phyloP scores from a whole-genome alignment of 371 early-diverging fungal genomes.

The Mucor ambiguus region DNA sequence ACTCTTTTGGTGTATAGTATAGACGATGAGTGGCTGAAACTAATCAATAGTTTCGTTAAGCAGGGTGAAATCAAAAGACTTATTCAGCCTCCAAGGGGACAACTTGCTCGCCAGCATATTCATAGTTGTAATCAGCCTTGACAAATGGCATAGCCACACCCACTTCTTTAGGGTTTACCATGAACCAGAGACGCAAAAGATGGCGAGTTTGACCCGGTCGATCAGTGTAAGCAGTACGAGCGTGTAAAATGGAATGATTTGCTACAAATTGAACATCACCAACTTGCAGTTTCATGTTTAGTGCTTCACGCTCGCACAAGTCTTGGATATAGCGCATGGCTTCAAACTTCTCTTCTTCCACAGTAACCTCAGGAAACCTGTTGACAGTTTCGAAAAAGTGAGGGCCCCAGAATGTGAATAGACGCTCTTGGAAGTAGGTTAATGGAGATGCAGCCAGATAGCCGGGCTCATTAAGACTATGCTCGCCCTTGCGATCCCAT shows the following conservation, averaged over 20 bases:
- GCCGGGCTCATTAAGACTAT: constrained; percentile 32
- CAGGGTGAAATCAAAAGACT: neutral
- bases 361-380: constrained; percentile 34
- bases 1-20: too few relatives aligned
- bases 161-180: constrained; percentile 34
- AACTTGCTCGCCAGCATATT: constrained; percentile 22
- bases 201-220: constrained; percentile 37
- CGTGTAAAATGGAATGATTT: constrained; percentile 50
- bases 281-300: constrained; percentile 43
- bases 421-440: constrained; percentile 29
- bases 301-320: constrained; percentile 40
- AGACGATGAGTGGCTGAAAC: neutral
- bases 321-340: constrained; percentile 47
- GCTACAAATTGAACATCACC: constrained; percentile 52
- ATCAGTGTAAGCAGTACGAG: constrained; percentile 43
- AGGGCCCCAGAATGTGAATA: constrained; percentile 51
- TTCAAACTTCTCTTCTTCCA: constrained; percentile 36
- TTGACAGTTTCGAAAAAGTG: constrained; percentile 50
- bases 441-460: constrained; percentile 41
- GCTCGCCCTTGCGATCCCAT: constrained; percentile 49
- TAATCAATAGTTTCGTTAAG: neutral
- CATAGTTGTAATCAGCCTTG: constrained; percentile 34
- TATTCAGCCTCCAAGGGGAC: constrained; percentile 49
- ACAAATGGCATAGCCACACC: constrained; percentile 43
- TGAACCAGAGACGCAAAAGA: constrained; percentile 44